These are phyloP conservation scores for Naganishia vaughanmartiniae DNA, from an alignment of 768 basidiomycete genomes.

Conservation along the genomic window DNA sequence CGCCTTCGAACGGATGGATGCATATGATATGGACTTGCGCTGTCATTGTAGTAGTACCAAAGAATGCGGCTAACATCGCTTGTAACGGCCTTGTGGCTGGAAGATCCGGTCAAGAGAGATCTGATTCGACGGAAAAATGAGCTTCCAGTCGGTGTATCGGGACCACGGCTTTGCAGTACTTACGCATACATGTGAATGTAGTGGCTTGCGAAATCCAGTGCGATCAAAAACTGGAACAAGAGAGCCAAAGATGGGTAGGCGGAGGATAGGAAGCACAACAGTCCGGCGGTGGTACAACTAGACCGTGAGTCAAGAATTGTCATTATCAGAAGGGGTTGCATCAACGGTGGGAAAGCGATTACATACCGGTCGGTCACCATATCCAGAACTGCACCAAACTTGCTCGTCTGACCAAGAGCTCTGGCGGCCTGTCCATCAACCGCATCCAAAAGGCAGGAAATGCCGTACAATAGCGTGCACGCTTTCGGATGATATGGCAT, in stretches of 20 bases:
- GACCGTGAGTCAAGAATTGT: background rate
- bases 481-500: constrained; percentile 95
- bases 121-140: constrained; percentile 54
- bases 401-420: constrained; percentile 81
- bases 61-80: constrained; percentile 90
- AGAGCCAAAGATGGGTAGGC: constrained; percentile 83
- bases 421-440: constrained; percentile 92
- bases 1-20: background rate
- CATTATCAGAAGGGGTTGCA: background rate
- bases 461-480: constrained; percentile 80
- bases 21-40: constrained; percentile 58
- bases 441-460: constrained; percentile 91
- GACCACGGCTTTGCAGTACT: constrained; percentile 35
- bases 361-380: constrained; percentile 95
- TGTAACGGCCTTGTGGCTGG: constrained; percentile 86
- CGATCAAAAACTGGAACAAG: constrained; percentile 89
- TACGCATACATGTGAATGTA: constrained; percentile 99
- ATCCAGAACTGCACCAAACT: constrained; percentile 95
- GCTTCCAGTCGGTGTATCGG: background rate
- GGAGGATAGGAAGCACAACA: constrained; percentile 87
- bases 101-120: constrained; percentile 88
- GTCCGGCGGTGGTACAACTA: constrained; percentile 92
- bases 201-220: constrained; percentile 94
- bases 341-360: background rate
- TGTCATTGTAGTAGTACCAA: constrained; percentile 89